Percentiles rank a stretch among this genome's conserved stretches.
Conservation (phyloP, 768 basidiomycete species). For the Tulasnella calospora region DNA sequence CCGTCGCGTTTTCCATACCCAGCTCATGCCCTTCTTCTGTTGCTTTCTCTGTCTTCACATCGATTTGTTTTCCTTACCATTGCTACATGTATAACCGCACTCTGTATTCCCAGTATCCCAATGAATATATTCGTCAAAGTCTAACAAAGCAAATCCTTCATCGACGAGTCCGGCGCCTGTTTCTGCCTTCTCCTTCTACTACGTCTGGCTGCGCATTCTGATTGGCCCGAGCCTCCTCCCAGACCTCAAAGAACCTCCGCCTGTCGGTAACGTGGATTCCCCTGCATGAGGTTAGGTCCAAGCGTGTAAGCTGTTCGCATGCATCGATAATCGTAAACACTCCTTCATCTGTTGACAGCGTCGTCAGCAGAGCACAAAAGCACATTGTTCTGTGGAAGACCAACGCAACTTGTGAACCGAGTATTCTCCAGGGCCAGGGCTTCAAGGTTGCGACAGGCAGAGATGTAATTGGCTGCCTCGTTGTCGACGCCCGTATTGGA, state of each 20-base stretch:
- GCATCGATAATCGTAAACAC: slow-evolving; percentile 55
- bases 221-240: slow-evolving; percentile 20
- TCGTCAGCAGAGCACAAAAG: slow-evolving; percentile 2
- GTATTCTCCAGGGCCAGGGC: slow-evolving; percentile 54
- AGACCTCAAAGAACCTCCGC: slow-evolving; percentile 62
- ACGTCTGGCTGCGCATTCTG: not conserved
- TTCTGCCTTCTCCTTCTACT: not conserved
- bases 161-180: slow-evolving; percentile 10
- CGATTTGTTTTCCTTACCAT: not conserved
- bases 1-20: not conserved
- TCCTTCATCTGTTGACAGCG: slow-evolving; percentile 44
- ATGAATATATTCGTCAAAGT: not conserved
- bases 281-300: slow-evolving; percentile 65
- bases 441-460: slow-evolving; percentile 47
- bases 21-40: not conserved
- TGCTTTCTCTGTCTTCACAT: not conserved
- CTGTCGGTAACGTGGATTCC: slow-evolving; percentile 56
- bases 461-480: slow-evolving; percentile 48
- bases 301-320: slow-evolving; percentile 48
- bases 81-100: slow-evolving; percentile 2
- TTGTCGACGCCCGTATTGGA: slow-evolving; percentile 63
- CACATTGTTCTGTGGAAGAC: slow-evolving; percentile 2
- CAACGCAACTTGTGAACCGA: slow-evolving; percentile 49
- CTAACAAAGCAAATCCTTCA: not conserved
- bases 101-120: not conserved